These are phyloP conservation scores for Scutellaria minor DNA, from an alignment of 257 asterid species.

Conservation along the genomic window DNA sequence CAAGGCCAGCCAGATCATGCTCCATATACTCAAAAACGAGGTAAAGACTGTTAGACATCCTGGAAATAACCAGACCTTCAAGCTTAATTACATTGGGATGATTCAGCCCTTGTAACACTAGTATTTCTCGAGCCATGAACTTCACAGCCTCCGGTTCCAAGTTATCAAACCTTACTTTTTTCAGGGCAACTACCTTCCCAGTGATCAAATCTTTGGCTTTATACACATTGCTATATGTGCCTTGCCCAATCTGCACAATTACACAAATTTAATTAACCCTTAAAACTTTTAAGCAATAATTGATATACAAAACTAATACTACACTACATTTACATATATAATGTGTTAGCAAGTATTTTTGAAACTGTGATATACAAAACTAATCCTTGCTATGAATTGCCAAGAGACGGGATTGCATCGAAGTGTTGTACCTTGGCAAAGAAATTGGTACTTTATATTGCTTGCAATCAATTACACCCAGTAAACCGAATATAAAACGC, in stretches of 20 bases:
- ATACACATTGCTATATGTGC: slow-evolving; percentile 96
- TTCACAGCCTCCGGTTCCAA: slow-evolving; percentile 87
- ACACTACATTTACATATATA: background rate
- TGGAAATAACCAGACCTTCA: slow-evolving; percentile 59
- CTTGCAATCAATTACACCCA: background rate
- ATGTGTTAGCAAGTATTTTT: background rate
- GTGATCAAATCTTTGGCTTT: slow-evolving; percentile 89
- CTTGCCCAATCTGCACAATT: slow-evolving; percentile 85
- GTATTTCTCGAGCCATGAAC: slow-evolving; percentile 83
- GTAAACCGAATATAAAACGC: slow-evolving; percentile 2
- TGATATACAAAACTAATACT: background rate
- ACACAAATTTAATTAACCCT: background rate
- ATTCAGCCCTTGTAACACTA: slow-evolving; percentile 50
- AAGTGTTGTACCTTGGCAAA: slow-evolving; percentile 31
- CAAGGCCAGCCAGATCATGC: slow-evolving; percentile 68
- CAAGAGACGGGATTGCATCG: slow-evolving; percentile 20
- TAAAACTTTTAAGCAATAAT: slow-evolving; percentile 1
- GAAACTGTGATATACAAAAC: background rate
- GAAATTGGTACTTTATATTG: slow-evolving; percentile 4
- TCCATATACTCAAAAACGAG: slow-evolving; percentile 66
- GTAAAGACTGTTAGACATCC: slow-evolving; percentile 64
- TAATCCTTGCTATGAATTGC: background rate
- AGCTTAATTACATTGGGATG: slow-evolving; percentile 68
- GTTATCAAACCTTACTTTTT: slow-evolving; percentile 90
- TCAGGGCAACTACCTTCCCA: slow-evolving; percentile 87